Base-by-base conservation (phyloP, 495 filamentous ascomycete species). In the Neohortaea acidophila region DNA sequence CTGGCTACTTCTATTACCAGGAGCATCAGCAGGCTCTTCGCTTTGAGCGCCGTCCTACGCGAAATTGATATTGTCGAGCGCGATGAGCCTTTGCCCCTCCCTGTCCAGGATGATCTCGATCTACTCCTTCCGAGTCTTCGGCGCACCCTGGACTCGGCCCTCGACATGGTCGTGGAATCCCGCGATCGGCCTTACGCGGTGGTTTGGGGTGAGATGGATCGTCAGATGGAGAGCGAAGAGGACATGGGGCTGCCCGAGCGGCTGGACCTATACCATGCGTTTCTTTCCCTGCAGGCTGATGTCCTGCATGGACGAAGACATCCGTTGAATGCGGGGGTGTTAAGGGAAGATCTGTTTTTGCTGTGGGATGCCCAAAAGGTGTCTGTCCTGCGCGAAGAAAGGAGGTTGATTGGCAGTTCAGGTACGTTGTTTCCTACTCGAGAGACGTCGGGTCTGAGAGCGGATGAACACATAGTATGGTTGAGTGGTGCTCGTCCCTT, bases 1-100 rank as follows among this genome's bases (percentile, higher is more conserved):
- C 52, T 63, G 47, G 47, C 61, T n/a, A 61, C 66, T 6, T 69
- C 72, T 33, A 69, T 78, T 36, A 70, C 70, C 14, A 54, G 53
- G 9, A 53, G 68, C 10, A 69, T 78, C 23, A 59, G 64, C 23
- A 60, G 70, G 39, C 64, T 75, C 17, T 73, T 68, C 53, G 59
- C 59, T 35, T 66, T 73, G 47, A 67, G 66, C 41, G 53, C 63
- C 9, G 59, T 58, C 8, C 54, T 78, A 10, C 63, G 60, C 4
- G 51, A 48, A n/a, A 44, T 78, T 24, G 59, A 67, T 3, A 54
- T 53, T 19, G 46, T 60, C 18, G 46, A 60, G 13, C 13, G 20
- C 15, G 37, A 45, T 27, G 12, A 22, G 26, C 31, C 36, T 30
- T 33, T 26, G 9, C 38, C 27, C 32, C 39, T 45, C 9, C 36